A percentile compares a stretch with the other conserved stretches of the same genome.
phyloP scores from a whole-genome alignment of 2,329 filamentous ascomycete species.

The Monosporascus sp. region DNA sequence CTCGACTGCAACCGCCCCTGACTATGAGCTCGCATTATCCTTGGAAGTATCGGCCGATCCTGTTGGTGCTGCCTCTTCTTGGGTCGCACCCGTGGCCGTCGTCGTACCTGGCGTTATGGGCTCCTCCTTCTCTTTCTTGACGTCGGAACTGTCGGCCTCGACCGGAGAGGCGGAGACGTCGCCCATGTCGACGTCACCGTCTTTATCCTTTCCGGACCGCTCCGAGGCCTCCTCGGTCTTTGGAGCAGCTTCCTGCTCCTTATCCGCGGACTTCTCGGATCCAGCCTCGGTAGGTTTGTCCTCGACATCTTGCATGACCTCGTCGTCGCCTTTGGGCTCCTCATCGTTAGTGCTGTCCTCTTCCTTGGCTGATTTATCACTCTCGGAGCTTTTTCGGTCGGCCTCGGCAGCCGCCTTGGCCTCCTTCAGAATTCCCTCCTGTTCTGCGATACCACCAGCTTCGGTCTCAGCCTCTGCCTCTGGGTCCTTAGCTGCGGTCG shows the following conservation, averaged over 20 bases:
- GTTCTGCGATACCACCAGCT: slow-evolving; percentile 10
- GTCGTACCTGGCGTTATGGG: slow-evolving; percentile 26
- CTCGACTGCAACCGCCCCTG: not conserved
- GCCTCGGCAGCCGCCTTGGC: slow-evolving; percentile 29
- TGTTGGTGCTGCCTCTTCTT: slow-evolving; percentile 3
- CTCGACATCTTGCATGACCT: slow-evolving; percentile 19
- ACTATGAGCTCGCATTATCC: not conserved
- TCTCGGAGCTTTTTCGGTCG: slow-evolving; percentile 13
- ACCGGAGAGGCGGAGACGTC: slow-evolving; percentile 27
- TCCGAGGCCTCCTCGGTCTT: slow-evolving; percentile 12
- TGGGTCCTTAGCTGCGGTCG: slow-evolving; percentile 29
- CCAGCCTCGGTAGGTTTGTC: slow-evolving; percentile 11
- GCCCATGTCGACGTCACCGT: slow-evolving; percentile 48
- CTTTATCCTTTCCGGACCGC: slow-evolving; percentile 34
- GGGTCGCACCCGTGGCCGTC: slow-evolving; percentile 9
- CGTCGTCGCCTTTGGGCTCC: slow-evolving; percentile 15
- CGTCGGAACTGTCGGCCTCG: slow-evolving; percentile 12
- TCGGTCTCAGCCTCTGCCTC: slow-evolving; percentile 12
- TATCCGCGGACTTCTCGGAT: slow-evolving; percentile 16
- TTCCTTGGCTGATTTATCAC: slow-evolving; percentile 9
- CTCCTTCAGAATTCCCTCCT: slow-evolving; percentile 18
- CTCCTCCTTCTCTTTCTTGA: slow-evolving; percentile 36
- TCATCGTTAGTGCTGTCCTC: slow-evolving; percentile 9
- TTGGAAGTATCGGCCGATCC: not conserved
- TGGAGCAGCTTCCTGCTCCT: slow-evolving; percentile 13